These are phyloP conservation scores for Tricladium varicosporioides DNA, from an alignment of 2,329 filamentous ascomycete genomes.

Conservation along the genomic window DNA sequence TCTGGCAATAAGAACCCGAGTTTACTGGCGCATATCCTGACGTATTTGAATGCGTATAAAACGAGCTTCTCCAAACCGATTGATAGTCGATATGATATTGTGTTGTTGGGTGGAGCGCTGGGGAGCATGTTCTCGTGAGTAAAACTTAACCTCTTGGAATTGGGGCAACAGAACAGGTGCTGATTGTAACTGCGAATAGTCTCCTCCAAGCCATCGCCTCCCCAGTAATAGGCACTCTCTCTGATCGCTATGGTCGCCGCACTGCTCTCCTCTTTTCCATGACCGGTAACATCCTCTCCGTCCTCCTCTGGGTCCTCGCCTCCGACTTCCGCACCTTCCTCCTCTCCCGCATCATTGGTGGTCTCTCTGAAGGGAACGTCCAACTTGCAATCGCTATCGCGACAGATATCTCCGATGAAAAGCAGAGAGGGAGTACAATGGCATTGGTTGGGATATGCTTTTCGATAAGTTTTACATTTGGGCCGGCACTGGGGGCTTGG, in stretches of 20 bases:
- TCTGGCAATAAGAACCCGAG: slow-evolving; percentile 51
- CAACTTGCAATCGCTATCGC: slow-evolving; percentile 96
- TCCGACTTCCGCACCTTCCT: slow-evolving; percentile 95
- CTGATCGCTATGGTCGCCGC: slow-evolving; percentile 83
- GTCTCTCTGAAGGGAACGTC: slow-evolving; percentile 93
- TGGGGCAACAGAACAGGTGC: not conserved
- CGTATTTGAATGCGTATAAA: slow-evolving; percentile 91
- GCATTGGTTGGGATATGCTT: slow-evolving; percentile 95
- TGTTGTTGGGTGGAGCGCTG: slow-evolving; percentile 87
- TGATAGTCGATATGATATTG: slow-evolving; percentile 94
- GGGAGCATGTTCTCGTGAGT: slow-evolving; percentile 80
- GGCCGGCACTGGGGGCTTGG: slow-evolving; percentile 86
- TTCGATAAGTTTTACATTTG: slow-evolving; percentile 95
- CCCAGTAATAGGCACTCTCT: slow-evolving; percentile 84
- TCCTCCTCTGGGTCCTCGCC: slow-evolving; percentile 90
- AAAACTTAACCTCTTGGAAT: not conserved
- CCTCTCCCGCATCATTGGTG: slow-evolving; percentile 87
- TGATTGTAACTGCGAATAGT: slow-evolving; percentile 41
- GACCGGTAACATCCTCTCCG: slow-evolving; percentile 88
- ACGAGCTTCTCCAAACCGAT: slow-evolving; percentile 88
- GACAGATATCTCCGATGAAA: slow-evolving; percentile 88
- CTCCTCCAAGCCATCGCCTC: slow-evolving; percentile 90
- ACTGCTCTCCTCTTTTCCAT: slow-evolving; percentile 88
- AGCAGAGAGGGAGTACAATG: slow-evolving; percentile 86
- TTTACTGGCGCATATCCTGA: slow-evolving; percentile 74